phyloP scores from a whole-genome alignment of 768 basidiomycete genomes.

The Tulasnella calospora region DNA sequence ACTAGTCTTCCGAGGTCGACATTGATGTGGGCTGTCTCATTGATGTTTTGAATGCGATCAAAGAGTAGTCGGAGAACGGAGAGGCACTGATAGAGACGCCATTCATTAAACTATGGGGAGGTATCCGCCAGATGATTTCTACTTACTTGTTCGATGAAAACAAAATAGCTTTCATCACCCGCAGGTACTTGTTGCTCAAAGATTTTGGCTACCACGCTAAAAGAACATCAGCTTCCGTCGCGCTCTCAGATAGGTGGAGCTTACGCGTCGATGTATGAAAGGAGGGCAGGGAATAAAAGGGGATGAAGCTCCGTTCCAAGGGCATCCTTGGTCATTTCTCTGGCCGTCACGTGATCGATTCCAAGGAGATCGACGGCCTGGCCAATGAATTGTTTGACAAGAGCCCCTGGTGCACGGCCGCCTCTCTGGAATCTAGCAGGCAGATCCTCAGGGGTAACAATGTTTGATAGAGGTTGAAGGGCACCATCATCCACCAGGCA shows the following conservation, averaged over 20 bases:
- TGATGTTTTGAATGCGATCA: constrained; percentile 58
- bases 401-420: constrained; percentile 34
- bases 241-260: constrained; percentile 33
- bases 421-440: constrained; percentile 28
- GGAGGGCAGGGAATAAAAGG: constrained; percentile 58
- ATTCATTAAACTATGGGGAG: background rate
- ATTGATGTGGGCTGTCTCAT: constrained; percentile 55
- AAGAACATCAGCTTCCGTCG: constrained; percentile 37
- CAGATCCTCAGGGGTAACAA: constrained; percentile 29
- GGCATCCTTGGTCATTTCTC: constrained; percentile 77
- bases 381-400: constrained; percentile 61
- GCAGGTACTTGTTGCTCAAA: constrained; percentile 27
- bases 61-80: constrained; percentile 69
- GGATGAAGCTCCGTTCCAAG: constrained; percentile 74
- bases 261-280: constrained; percentile 71
- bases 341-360: constrained; percentile 55
- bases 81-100: constrained; percentile 50
- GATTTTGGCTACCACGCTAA: constrained; percentile 29
- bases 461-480: constrained; percentile 30
- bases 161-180: constrained; percentile 29
- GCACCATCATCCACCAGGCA: constrained; percentile 54
- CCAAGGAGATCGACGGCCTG: constrained; percentile 66
- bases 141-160: constrained; percentile 70
- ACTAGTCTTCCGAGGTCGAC: constrained; percentile 40
- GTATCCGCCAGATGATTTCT: background rate